Evolutionary conservation across 2,329 filamentous ascomycete genomes (phyloP).

Genomic region (Penicillium sp.): DNA sequence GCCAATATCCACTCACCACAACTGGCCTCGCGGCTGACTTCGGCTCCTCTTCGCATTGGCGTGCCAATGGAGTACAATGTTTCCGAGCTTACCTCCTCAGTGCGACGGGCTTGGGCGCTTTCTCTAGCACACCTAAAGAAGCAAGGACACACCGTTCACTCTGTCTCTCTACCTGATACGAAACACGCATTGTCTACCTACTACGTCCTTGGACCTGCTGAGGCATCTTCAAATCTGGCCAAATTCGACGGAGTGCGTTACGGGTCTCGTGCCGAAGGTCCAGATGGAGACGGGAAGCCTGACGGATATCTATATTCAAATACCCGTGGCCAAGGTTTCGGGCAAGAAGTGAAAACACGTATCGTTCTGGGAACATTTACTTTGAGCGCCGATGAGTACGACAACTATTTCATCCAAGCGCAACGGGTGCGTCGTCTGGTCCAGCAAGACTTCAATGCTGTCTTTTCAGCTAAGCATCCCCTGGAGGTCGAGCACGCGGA

Average conservation of each 20-base stretch:
- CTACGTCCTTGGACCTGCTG: slow-evolving; percentile 90
- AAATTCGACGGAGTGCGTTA: slow-evolving; percentile 98
- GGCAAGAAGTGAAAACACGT: slow-evolving; percentile 76
- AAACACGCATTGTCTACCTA: slow-evolving; percentile 85
- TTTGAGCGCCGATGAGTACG: slow-evolving; percentile 81
- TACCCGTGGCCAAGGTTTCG: slow-evolving; percentile 71
- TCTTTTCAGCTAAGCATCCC: slow-evolving; percentile 68
- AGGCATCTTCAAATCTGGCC: slow-evolving; percentile 91
- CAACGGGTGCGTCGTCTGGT: slow-evolving; percentile 82
- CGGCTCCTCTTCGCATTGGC: slow-evolving; percentile 50
- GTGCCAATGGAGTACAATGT: slow-evolving; percentile 81
- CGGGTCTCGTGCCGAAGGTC: slow-evolving; percentile 55
- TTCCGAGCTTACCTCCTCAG: slow-evolving; percentile 65
- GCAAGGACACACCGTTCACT: slow-evolving; percentile 67
- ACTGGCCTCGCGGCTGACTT: slow-evolving; percentile 25
- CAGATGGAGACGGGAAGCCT: slow-evolving; percentile 53
- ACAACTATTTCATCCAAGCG: slow-evolving; percentile 95
- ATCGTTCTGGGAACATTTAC: slow-evolving; percentile 89
- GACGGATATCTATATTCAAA: slow-evolving; percentile 64
- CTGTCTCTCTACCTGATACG: slow-evolving; percentile 78
- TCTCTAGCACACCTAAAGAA: slow-evolving; percentile 58
- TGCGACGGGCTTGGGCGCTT: slow-evolving; percentile 66
- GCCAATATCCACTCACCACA: slow-evolving; percentile 41
- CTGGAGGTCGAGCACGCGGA: slow-evolving; percentile 41
- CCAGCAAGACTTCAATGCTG: slow-evolving; percentile 76